Percentiles rank a stretch among this genome's conserved stretches.
These are phyloP conservation scores for Asclepias syriaca DNA, from an alignment of 257 asterid genomes.

Conservation along the genomic window DNA sequence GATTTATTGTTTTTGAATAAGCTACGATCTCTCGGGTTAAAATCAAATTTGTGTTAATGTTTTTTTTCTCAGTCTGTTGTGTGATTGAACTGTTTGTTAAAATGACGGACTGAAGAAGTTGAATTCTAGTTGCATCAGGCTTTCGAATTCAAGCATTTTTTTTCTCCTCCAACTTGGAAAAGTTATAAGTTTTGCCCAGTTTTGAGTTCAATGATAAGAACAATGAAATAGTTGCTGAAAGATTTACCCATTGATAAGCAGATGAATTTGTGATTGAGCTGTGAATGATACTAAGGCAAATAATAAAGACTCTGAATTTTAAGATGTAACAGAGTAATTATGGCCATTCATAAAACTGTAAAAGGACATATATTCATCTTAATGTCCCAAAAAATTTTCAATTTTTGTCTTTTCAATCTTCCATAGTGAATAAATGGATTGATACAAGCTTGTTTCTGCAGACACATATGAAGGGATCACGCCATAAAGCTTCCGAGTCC, in stretches of 20 bases:
- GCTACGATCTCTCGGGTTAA: not conserved
- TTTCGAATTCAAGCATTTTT: not conserved
- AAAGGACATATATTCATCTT: not conserved
- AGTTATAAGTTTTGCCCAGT: not conserved
- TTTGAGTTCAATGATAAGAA: not conserved
- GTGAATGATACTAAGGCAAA: not conserved
- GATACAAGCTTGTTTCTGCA: constrained; percentile 14
- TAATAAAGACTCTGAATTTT: no score
- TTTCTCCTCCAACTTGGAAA: not conserved
- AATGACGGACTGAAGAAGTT: not conserved
- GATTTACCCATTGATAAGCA: not conserved
- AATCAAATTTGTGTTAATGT: not conserved
- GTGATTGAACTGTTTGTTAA: not conserved
- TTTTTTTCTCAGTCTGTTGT: not conserved
- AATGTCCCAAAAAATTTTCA: not conserved
- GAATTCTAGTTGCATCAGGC: not conserved
- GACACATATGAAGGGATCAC: constrained; percentile 57
- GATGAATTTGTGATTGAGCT: not conserved
- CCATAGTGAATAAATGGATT: not conserved
- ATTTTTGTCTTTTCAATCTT: not conserved
- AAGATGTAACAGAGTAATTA: not conserved
- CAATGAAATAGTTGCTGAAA: not conserved
- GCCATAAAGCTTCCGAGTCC: constrained; percentile 49
- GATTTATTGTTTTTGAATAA: not conserved
- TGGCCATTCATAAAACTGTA: no score